phyloP scores from a whole-genome alignment of 1,284 basidiomycete species.

The Cystobasidium pallidum region DNA sequence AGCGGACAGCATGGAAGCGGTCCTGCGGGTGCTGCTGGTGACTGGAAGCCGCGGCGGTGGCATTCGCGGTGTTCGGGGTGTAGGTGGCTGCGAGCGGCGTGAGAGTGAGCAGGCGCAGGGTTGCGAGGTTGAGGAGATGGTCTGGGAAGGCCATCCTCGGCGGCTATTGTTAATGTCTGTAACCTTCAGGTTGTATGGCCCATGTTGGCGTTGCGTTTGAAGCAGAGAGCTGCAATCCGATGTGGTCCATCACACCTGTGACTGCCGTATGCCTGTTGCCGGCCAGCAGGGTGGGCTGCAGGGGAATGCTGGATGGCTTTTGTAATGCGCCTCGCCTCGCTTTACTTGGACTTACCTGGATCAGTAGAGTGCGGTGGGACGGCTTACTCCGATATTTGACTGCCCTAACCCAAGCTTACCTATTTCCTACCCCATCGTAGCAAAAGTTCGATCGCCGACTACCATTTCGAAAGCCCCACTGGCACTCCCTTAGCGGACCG shows the following conservation, averaged over 20 bases:
- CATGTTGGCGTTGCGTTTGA: not conserved
- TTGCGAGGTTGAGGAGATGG: slow-evolving; percentile 41
- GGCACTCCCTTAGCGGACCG: not conserved
- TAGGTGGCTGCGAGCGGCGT: not conserved
- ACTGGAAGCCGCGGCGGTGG: not conserved
- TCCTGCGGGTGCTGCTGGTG: not conserved
- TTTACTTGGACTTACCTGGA: no score
- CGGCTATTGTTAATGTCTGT: no score
- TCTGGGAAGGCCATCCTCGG: slow-evolving; percentile 23
- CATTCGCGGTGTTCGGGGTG: not conserved
- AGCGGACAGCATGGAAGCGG: slow-evolving; percentile 47
- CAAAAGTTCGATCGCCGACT: not conserved
- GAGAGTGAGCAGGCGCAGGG: slow-evolving; percentile 34
- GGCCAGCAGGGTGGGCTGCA: slow-evolving; percentile 6
- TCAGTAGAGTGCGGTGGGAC: no score
- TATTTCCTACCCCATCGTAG: no score
- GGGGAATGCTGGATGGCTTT: not conserved
- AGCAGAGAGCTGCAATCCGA: no score
- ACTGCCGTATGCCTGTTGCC: no score
- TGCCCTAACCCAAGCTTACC: not conserved
- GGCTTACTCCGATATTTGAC: no score
- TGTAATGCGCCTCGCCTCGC: no score
- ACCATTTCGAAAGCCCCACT: not conserved
- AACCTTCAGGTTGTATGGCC: not conserved
- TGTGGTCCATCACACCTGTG: no score